phyloP scores from a whole-genome alignment of 2,329 filamentous ascomycete species.

The Pochonia chlamydosporia region DNA sequence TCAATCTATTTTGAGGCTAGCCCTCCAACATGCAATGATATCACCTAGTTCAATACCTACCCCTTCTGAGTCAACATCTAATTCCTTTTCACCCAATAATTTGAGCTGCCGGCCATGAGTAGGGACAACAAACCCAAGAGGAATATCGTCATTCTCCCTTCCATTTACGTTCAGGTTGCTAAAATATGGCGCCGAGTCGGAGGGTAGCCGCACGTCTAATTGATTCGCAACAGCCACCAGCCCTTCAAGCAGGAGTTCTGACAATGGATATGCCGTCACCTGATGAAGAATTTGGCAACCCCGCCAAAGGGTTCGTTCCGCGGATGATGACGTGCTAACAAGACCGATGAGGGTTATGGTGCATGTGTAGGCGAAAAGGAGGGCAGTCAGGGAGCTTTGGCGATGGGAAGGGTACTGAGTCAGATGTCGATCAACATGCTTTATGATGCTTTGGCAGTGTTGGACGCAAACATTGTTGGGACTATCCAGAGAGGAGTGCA shows the following conservation, averaged over 20 bases:
- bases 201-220: not conserved
- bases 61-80: not conserved
- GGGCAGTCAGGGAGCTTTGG: not conserved
- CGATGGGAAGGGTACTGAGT: not conserved
- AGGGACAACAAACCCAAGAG: not conserved
- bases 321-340: not conserved
- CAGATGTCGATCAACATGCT: not conserved
- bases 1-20: too few relatives aligned
- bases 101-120: not conserved
- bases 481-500: not conserved
- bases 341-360: not conserved
- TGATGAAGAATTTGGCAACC: not conserved
- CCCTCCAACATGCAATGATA: not conserved
- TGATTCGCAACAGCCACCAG: not conserved
- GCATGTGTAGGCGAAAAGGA: conserved; percentile 1
- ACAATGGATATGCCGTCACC: not conserved
- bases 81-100: not conserved
- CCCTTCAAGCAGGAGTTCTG: not conserved
- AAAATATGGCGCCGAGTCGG: not conserved
- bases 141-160: not conserved
- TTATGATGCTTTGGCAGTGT: conserved; percentile 1
- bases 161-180: not conserved
- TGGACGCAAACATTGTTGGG: not conserved
- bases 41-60: not conserved
- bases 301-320: not conserved